Base-by-base conservation (phyloP, 2,329 filamentous ascomycete genomes). In the Aspergillus viridinutans region DNA sequence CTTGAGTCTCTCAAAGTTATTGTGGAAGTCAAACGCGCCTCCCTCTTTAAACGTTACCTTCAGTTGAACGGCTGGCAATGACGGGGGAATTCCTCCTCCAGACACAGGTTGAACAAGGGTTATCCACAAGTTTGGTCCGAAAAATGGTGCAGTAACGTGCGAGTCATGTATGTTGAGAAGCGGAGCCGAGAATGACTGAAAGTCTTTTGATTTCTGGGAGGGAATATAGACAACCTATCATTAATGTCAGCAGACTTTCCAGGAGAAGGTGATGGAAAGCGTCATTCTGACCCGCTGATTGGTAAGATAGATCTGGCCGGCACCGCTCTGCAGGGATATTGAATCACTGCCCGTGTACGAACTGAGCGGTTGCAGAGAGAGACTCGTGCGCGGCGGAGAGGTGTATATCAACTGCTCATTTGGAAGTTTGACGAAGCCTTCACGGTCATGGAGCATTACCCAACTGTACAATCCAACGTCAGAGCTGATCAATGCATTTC, bases 11-110 rank as follows among this genome's bases (percentile, higher is more conserved):
- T 95, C 90, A 69, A 92, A 96, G 53, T 85, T 85, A 52, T 85
- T 84, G 67, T 92, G 88, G 69, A 96, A 97, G 65, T 96, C 92
- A 72, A 89, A 94, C 57, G 92, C 92, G n/a, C 93, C 93, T 47
- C 93, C 93, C 61, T 97, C 92, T 70, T 92, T 92, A 80, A 97
- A 97, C 23, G 88, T 92, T 67, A 97, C 82, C 71, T 90, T 92
- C 63, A 96, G 74, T 67, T 94, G 90, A 47, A 96, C 80, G 28
- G 87, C 85, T 20, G 87, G 83, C 60, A 90, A 82, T 23, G 88
- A 80, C 4, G 87, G 76, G 0, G 92, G 90, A 52, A 97, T 90
- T 51, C 90, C 90, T 40, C 94, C 94, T 38, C 90, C 90, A 1
- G 88, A 78, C 25, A 96, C 90, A 1, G 93, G 91, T 66, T 89